Evolutionary conservation across 108 stramenopile species (phyloP), one percentile per base, ranked within the genome.

Genomic region (Cyclostephanos invisitatus): DNA sequence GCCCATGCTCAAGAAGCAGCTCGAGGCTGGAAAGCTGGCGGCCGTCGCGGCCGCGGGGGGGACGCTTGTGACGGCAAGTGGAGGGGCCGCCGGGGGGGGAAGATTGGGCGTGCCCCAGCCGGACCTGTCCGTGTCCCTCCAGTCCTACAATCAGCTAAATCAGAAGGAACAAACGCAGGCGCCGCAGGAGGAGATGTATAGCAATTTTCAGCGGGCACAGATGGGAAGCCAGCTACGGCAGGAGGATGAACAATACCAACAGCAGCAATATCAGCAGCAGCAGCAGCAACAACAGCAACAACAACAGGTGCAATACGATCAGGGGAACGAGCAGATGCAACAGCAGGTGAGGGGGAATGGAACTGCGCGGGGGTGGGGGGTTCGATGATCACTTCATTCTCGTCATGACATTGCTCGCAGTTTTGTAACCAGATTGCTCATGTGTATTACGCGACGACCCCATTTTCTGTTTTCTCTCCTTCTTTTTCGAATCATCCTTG

Each of bases 1-100:
- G 72, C 96, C 96, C 40, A 89, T 97, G 92, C 56, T 96, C 64
- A 94, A 92, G 81, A 93, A 91, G 62, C 92, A 95, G 80, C 67
- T 95, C 48, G 96, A 93, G 70, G 87, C 91, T 77, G 92, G 92
- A 11, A 92, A 91, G 68, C 68, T 94, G 38, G 78, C 85, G 15
- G 67, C 86, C n/a, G 84, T 73, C 24, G 88, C 81, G 25, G 60
- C 74, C 20, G 78, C 74, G 21, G 60, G 71, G 28, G 81, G 74
- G 38, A 80, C 68, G 44, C 74, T 50, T 6, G 81, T 61, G 14
- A 85, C 82, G n/a, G 69, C 77, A 10, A 72, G 55, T 15, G 62
- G 71, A 72, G 55, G 10, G 62, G 71, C 21, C 69, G 64, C 32
- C 73, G 36, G 8, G 25, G 14, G 10, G 57, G 46, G 18, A 21